phyloP scores from a whole-genome alignment of 1,284 basidiomycete genomes.

The Apiotrichum sp. region DNA sequence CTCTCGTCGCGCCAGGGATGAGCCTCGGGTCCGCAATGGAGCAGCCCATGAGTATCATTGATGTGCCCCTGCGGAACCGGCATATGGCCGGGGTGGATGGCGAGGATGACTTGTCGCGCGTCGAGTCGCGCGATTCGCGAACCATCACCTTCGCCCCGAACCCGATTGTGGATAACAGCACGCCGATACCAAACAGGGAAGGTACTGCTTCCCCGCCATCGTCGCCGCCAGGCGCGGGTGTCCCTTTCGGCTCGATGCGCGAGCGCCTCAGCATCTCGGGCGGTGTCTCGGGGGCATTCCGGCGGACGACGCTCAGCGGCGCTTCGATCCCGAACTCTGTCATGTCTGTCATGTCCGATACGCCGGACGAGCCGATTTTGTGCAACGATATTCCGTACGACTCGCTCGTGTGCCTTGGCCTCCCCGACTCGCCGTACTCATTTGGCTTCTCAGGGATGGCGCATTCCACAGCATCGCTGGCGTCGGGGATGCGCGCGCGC shows the following conservation, averaged over 20 bases:
- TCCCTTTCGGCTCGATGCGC: constrained; percentile 14
- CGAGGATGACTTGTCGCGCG: constrained; percentile 15
- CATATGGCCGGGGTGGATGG: constrained; percentile 17
- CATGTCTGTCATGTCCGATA: constrained; percentile 30
- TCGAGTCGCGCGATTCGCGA: constrained; percentile 30
- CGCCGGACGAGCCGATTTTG: constrained; percentile 7
- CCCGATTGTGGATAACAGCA: constrained; percentile 5
- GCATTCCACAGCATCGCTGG: constrained; percentile 67
- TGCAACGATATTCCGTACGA: constrained; percentile 70
- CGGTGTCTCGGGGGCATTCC: neutral
- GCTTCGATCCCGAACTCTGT: constrained; percentile 13
- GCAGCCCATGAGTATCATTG: constrained; percentile 17
- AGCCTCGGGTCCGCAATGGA: constrained; percentile 20
- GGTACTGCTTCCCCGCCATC: neutral
- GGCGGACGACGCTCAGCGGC: constrained; percentile 20
- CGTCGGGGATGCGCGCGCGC: constrained; percentile 47
- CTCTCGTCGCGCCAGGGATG: neutral
- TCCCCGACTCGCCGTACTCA: constrained; percentile 66
- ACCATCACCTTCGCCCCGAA: constrained; percentile 38
- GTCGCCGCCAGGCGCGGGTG: constrained; percentile 5
- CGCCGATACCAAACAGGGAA: neutral
- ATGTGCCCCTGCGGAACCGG: constrained; percentile 21
- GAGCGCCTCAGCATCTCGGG: constrained; percentile 19
- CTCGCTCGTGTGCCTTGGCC: constrained; percentile 68
- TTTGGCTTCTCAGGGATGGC: constrained; percentile 34